Conservation (phyloP, 768 basidiomycete species). For the Macrolepiota dolichaula region DNA sequence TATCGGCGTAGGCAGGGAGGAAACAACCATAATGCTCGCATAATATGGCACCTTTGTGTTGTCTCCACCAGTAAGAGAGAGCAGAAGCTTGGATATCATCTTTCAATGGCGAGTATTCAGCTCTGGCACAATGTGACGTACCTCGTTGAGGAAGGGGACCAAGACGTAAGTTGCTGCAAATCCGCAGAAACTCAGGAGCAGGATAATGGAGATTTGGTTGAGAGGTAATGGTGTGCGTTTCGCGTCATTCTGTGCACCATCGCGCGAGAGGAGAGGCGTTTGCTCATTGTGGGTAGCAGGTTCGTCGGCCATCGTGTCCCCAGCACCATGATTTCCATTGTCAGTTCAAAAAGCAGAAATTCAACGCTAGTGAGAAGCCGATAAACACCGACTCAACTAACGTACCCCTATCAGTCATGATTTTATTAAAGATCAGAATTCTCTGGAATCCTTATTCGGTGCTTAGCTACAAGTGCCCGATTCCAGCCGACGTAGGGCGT, state of each 20-base stretch:
- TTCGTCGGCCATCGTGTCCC: not conserved
- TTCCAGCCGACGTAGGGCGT: slow-evolving; percentile 20
- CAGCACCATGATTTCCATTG: too few species aligned
- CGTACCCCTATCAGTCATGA: too few species aligned
- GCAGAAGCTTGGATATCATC: not conserved
- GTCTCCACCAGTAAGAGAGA: slow-evolving; percentile 25
- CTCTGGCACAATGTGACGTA: not conserved
- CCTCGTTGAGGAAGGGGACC: not conserved
- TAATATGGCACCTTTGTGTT: slow-evolving; percentile 53
- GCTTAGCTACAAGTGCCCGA: slow-evolving; percentile 30
- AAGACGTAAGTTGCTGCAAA: not conserved
- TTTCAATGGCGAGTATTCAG: not conserved
- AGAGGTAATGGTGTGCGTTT: not conserved
- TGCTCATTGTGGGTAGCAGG: not conserved
- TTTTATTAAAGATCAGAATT: too few species aligned
- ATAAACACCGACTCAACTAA: too few species aligned
- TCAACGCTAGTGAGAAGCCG: too few species aligned
- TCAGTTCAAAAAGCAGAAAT: too few species aligned
- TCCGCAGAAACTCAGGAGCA: not conserved
- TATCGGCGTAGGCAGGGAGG: not conserved
- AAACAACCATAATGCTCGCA: slow-evolving; percentile 42
- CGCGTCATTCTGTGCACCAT: not conserved
- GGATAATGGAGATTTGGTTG: not conserved
- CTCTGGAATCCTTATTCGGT: too few species aligned
- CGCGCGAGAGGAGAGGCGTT: not conserved